These are phyloP conservation scores for Passalora sequoiae DNA, from an alignment of 2,329 filamentous ascomycete species.

Conservation along the genomic window DNA sequence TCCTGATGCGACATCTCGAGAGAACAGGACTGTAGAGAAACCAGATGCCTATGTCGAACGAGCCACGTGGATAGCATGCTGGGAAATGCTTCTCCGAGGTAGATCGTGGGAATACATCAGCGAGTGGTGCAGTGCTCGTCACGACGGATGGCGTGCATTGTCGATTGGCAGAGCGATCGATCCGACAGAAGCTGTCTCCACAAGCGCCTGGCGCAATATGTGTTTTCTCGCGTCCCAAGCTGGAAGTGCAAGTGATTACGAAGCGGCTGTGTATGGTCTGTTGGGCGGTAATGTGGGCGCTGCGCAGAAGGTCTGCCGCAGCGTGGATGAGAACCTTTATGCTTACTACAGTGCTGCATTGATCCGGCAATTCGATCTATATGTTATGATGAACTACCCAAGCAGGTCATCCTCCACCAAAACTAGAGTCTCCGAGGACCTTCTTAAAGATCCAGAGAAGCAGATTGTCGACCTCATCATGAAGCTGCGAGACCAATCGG, in stretches of 20 bases:
- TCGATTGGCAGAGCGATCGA: slow-evolving; percentile 61
- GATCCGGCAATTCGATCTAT: slow-evolving; percentile 72
- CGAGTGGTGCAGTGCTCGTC: slow-evolving; percentile 79
- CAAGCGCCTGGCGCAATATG: slow-evolving; percentile 62
- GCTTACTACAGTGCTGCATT: slow-evolving; percentile 82
- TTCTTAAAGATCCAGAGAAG: slow-evolving; percentile 49
- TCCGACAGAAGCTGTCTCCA: slow-evolving; percentile 41
- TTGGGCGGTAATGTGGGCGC: slow-evolving; percentile 78
- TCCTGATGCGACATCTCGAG: slow-evolving; percentile 79
- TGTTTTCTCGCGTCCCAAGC: slow-evolving; percentile 66
- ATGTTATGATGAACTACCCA: slow-evolving; percentile 54
- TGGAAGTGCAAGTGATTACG: slow-evolving; percentile 66
- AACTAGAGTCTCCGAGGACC: slow-evolving; percentile 61
- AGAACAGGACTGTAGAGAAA: slow-evolving; percentile 68
- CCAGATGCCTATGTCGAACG: slow-evolving; percentile 86
- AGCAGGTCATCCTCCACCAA: slow-evolving; percentile 51
- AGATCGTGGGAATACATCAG: slow-evolving; percentile 66
- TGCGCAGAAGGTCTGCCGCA: slow-evolving; percentile 68
- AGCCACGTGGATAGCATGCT: slow-evolving; percentile 89
- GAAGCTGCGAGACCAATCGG: slow-evolving; percentile 52
- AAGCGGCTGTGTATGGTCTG: slow-evolving; percentile 84
- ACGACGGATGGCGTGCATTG: slow-evolving; percentile 83
- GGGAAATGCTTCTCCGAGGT: slow-evolving; percentile 86
- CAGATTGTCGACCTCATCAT: slow-evolving; percentile 51
- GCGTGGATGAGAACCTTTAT: slow-evolving; percentile 84